Base-by-base conservation (phyloP, 345 rosid species). In the Lenwebbia sp. region DNA sequence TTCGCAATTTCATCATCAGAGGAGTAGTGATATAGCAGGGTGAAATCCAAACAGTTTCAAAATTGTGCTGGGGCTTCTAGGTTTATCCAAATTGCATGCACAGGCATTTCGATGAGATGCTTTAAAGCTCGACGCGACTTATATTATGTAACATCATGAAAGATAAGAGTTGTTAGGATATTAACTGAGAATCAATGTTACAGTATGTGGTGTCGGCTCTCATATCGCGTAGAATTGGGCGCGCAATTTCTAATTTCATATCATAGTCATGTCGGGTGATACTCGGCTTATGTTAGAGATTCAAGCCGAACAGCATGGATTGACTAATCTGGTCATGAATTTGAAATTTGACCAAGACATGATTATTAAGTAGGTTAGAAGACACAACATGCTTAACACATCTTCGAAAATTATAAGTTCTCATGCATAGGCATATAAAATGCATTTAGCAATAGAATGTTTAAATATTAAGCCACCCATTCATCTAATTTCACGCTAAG, bases 61-160 rank as follows among this genome's bases (percentile, higher is more conserved):
- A 30, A 22, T 15, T 62, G 41, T 3, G 75, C 10, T 6, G 33
- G 22, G 37, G 2, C 13, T 60, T 28, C 14, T 13, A n/a, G 13
- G 19, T 60, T 28, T 13, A 60, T 60, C 74, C 21, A 28, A 60
- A 28, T 60, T 28, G 21, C 70, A n/a, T 13, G 0, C 0, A 28
- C 0, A 60, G 19, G 25, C 13, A 57, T 3, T 57, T 25, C 0
- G 0, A 57, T 41, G 44, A 41, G 44, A 41, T 6, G 44, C 44
- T 41, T 41, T 52, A 52, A 15, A 53, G 22, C 23, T 54, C 21
- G 55, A 17, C 9, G 21, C 8, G 4, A 54, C 23, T 17, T 17
- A 6, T 54, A 17, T 6, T 21, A 54, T 21, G 25, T 21, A 54
- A 21, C 56, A 19, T 21, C 8, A 21, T 7, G 52, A 54, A 21